phyloP scores from a whole-genome alignment of 257 asterid species.

The Forsythia suspensa region DNA sequence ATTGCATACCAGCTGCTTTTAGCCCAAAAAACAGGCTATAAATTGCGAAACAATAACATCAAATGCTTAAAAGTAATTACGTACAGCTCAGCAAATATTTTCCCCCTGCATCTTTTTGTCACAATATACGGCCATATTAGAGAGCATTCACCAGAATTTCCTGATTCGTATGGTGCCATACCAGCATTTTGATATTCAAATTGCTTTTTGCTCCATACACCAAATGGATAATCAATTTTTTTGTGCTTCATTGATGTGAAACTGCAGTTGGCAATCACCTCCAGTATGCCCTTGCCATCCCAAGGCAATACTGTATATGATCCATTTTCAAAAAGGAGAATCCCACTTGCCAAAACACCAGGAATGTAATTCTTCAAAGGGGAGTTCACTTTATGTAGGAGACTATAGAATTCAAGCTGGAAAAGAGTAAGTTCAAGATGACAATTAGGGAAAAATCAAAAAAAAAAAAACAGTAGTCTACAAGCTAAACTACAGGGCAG shows the following conservation, averaged over 20 bases:
- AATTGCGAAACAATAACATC: conserved; percentile 16
- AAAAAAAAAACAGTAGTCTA: background rate
- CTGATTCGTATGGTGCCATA: conserved; percentile 38
- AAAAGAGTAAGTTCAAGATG: conserved; percentile 8
- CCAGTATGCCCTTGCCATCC: conserved; percentile 86
- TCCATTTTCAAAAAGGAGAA: conserved; percentile 70
- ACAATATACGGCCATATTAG: conserved; percentile 82
- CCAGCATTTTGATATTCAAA: conserved; percentile 66
- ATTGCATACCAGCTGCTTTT: conserved; percentile 6
- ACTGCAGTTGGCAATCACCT: conserved; percentile 46
- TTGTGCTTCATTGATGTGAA: conserved; percentile 35
- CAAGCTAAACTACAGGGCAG: conserved; percentile 14
- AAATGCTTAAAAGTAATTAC: conserved; percentile 28
- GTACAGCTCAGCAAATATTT: conserved; percentile 84
- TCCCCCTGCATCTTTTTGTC: conserved; percentile 83
- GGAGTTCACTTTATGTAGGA: conserved; percentile 52
- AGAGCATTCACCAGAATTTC: conserved; percentile 41
- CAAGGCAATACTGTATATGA: conserved; percentile 57
- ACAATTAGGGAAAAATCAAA: conserved; percentile 8
- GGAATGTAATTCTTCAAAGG: conserved; percentile 77
- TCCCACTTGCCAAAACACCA: conserved; percentile 76
- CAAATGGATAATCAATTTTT: conserved; percentile 74
- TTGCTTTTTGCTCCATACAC: conserved; percentile 68
- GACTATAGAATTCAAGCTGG: conserved; percentile 85
- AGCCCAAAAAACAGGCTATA: conserved; percentile 10